Percentiles rank a stretch among this genome's conserved stretches.
Evolutionary conservation across 352 stramenopile genomes (phyloP).

Genomic region (Phytophthora rubi): DNA sequence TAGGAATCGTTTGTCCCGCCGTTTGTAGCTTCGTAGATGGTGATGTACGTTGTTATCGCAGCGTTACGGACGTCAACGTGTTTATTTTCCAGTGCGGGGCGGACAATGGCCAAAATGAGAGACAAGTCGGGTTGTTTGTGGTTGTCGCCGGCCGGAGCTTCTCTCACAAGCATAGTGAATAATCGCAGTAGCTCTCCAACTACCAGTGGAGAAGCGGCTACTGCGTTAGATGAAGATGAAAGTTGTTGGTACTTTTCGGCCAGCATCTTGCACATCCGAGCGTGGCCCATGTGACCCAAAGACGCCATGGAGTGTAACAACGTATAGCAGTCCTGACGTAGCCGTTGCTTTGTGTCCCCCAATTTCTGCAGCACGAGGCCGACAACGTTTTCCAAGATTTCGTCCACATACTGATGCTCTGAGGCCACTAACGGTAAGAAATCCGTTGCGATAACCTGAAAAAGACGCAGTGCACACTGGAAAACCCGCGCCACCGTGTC

Average conservation of each 20-base stretch:
- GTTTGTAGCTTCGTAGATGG: slow-evolving; percentile 78
- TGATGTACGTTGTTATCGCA: slow-evolving; percentile 67
- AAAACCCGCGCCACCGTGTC: slow-evolving; percentile 83
- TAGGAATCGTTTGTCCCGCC: slow-evolving; percentile 42
- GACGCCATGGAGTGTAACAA: slow-evolving; percentile 69
- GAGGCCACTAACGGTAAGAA: slow-evolving; percentile 66
- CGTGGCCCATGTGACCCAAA: slow-evolving; percentile 63
- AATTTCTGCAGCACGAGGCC: slow-evolving; percentile 75
- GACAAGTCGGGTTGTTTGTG: slow-evolving; percentile 39
- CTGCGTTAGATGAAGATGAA: slow-evolving; percentile 29
- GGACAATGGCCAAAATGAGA: slow-evolving; percentile 56
- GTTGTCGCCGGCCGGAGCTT: slow-evolving; percentile 24
- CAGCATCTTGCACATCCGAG: slow-evolving; percentile 69
- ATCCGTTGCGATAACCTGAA: slow-evolving; percentile 74
- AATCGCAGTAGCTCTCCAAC: slow-evolving; percentile 69
- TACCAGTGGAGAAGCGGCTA: slow-evolving; percentile 57
- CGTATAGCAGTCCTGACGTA: slow-evolving; percentile 77
- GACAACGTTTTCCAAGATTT: slow-evolving; percentile 67
- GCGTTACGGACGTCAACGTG: slow-evolving; percentile 83
- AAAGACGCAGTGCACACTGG: slow-evolving; percentile 75
- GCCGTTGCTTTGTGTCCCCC: slow-evolving; percentile 76
- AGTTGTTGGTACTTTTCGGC: slow-evolving; percentile 62
- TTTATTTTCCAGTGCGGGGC: slow-evolving; percentile 77
- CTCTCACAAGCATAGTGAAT: slow-evolving; percentile 66
- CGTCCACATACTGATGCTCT: slow-evolving; percentile 55